phyloP scores from a whole-genome alignment of 2,329 filamentous ascomycete species.

The Emergomyces africanus region DNA sequence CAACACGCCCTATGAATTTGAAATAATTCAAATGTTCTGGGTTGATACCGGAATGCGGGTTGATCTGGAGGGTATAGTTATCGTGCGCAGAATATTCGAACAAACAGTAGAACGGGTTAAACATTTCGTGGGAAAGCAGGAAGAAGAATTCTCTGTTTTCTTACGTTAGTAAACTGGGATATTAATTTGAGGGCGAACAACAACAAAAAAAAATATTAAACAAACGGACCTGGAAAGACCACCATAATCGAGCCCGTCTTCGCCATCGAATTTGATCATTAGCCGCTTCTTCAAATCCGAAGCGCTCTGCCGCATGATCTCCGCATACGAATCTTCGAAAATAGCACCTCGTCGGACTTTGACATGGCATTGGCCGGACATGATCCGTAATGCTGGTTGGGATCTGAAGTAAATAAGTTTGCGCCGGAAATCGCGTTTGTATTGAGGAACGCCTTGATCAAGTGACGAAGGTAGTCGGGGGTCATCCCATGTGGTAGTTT shows the following conservation, averaged over 20 bases:
- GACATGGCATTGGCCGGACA: slow-evolving; percentile 94
- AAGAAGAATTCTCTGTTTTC: slow-evolving; percentile 89
- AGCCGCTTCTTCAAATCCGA: slow-evolving; percentile 94
- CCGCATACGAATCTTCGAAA: slow-evolving; percentile 96
- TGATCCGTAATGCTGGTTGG: slow-evolving; percentile 87
- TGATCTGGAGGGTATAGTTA: slow-evolving; percentile 99
- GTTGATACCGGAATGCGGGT: slow-evolving; percentile 98
- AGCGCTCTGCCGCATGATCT: slow-evolving; percentile 93
- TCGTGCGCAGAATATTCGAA: slow-evolving; percentile 99
- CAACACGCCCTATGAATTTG: slow-evolving; percentile 97
- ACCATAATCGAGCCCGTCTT: slow-evolving; percentile 95
- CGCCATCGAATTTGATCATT: slow-evolving; percentile 99
- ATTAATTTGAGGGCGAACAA: neutral
- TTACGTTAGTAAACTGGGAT: slow-evolving; percentile 1
- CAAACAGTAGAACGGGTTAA: slow-evolving; percentile 98
- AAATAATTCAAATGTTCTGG: slow-evolving; percentile 99
- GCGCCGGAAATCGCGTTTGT: slow-evolving; percentile 96
- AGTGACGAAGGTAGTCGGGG: slow-evolving; percentile 87
- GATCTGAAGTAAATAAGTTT: slow-evolving; percentile 99
- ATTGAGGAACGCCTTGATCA: slow-evolving; percentile 96
- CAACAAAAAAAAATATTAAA: neutral
- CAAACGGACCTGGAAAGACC: slow-evolving; percentile 62
- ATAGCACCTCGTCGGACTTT: slow-evolving; percentile 95
- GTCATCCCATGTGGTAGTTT: slow-evolving; percentile 99
- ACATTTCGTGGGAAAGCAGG: slow-evolving; percentile 98